Base-by-base conservation (phyloP, 805 yeast species). In the Schwanniomyces pseudopolymorphus region DNA sequence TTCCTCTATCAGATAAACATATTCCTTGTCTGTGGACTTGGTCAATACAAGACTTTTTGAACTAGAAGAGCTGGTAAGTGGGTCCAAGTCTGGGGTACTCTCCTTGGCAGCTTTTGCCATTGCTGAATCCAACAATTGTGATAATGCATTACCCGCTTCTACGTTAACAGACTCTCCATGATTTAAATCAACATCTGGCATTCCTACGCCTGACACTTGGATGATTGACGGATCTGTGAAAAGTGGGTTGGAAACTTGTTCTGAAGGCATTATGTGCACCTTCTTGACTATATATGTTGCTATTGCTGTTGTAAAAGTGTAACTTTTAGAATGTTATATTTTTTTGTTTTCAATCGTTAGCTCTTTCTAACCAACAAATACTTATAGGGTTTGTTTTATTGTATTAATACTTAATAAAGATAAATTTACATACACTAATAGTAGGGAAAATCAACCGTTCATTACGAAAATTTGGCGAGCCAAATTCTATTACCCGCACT, bases 51-150 rank as follows among this genome's bases (percentile, higher is more conserved):
- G 21, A 6, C 31, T 41, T 19, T 36, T 35, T 13, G 59, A 55
- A 31, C 52, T 53, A 27, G 37, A 25, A 3, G 52, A 40, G 16
- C 28, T 44, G 9, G 56, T 53, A 24, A 28, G 38, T 6, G 43
- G 44, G 3, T 26, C 43, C 19, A 45, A 40, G 22, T 69, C 75
- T 6, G 76, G 77, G 4, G 74, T 66, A 16, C 67, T 53, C 45
- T 74, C 78, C 41, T 66, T 69, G 31, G 78, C 78, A 11, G 79
- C 78, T 28, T 74, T 70, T 24, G 76, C 75, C 54, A 74, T 70
- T 14, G 79, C 79, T 6, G 74, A 67, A 51, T 74, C 78, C 40
- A 74, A 61, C 36, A 74, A 59, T 50, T 66, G 66, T 17, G 77
- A 67, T 35, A 74, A 66, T 5, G 71, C 76, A 43, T 59, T 64